Conservation (phyloP, 495 filamentous ascomycete species). For the Pseudotulostoma volvatum region DNA sequence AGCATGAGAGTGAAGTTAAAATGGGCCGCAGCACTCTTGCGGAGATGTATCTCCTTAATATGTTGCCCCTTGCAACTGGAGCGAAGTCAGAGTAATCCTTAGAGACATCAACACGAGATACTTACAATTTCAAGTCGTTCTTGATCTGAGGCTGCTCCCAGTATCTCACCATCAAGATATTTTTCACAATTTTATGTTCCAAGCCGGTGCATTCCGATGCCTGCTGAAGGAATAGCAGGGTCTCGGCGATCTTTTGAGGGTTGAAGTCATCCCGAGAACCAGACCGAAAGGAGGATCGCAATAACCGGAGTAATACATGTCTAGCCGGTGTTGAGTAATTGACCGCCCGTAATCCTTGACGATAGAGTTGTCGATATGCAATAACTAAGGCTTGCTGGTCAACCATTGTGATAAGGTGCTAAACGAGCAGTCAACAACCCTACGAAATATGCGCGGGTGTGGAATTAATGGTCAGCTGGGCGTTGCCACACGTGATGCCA, state of each 20-base stretch:
- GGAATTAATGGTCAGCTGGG: no score
- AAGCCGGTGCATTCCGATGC: conserved; percentile 49
- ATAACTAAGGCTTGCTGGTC: conserved; percentile 34
- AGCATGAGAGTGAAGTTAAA: conserved; percentile 52
- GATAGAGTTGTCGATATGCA: conserved; percentile 69
- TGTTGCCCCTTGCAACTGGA: conserved; percentile 20
- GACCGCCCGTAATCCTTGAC: conserved; percentile 56
- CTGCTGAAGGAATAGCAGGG: conserved; percentile 56
- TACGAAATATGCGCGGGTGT: no score
- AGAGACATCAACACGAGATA: conserved; percentile 1
- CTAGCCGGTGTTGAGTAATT: conserved; percentile 67
- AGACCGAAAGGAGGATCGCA: conserved; percentile 59
- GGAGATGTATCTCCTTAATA: conserved; percentile 13
- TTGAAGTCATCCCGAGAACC: conserved; percentile 36
- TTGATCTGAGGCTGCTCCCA: conserved; percentile 33
- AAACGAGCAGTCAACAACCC: not conserved
- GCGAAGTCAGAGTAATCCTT: conserved; percentile 2
- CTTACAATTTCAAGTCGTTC: conserved; percentile 23
- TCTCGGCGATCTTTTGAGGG: conserved; percentile 46
- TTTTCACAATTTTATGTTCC: conserved; percentile 71
- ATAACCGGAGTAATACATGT: conserved; percentile 41
- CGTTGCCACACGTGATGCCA: no score
- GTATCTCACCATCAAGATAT: conserved; percentile 44
- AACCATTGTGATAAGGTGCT: conserved; percentile 4
- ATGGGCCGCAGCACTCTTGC: conserved; percentile 31